Evolutionary conservation across 495 filamentous ascomycete genomes (phyloP), one percentile per base, ranked within the genome.

Genomic region (Trichoderma gamsii): DNA sequence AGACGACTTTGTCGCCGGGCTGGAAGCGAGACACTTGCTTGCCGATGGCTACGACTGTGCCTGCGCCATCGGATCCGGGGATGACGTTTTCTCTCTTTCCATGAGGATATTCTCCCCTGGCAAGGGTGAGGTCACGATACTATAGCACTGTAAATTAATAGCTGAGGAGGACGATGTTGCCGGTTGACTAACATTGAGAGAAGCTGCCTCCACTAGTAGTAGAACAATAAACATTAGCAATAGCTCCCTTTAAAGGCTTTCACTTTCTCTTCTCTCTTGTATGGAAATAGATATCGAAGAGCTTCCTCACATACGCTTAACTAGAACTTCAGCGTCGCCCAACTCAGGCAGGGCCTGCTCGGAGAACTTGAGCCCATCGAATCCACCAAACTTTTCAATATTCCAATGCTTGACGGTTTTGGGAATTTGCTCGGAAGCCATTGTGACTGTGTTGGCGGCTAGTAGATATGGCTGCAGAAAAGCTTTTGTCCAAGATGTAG

Each of bases 11-110:
- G 69, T 76, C 74, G 44, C 89, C 89, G 52, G 79, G 79, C 71
- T 83, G 77, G 79, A 90, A 89, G 18, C 82, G 80, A 2, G 73
- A 81, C 21, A 89, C 88, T 41, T 82, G 79, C 18, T 81, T 74
- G 46, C 89, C 89, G 11, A 86, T 79, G 18, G 82, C 83, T 63
- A 87, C 74, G 49, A 92, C 83, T 23, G 80, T 81, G 52, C 88
- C 88, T 9, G 88, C 84, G 63, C 87, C 88, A 72, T 91, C 89
- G 65, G 87, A 90, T 64, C 77, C 82, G 0, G 89, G 86, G 1
- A 90, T 79, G 0, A 90, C 80, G 59, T 77, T 79, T 32, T 81
- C 71, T 3, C 72, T 78, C 18, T 80, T 66, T 3, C 80, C 72
- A 73, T 87, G 72, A 5, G 69, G 71, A 59, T 71, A 76, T 18